Conservation (phyloP, 2,329 filamentous ascomycete species). For the Pyrenophora graminea region DNA sequence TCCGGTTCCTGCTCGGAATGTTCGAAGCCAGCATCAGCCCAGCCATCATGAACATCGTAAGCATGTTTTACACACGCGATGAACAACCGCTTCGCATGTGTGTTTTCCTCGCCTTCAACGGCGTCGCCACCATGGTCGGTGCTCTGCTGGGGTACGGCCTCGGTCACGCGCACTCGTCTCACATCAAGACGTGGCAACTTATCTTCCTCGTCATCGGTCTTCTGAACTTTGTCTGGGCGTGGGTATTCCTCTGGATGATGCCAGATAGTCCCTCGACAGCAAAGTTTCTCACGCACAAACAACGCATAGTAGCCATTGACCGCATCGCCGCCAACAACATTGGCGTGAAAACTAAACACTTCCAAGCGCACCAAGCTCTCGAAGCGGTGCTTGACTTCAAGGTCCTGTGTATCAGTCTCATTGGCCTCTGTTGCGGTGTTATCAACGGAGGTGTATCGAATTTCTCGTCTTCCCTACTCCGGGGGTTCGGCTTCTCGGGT, state of each 20-base stretch:
- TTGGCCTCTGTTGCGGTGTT: conserved; percentile 52
- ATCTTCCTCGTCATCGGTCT: conserved; percentile 47
- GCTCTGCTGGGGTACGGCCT: conserved; percentile 44
- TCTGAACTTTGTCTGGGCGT: conserved; percentile 44
- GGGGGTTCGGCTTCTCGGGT: conserved; percentile 50
- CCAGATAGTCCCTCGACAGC: conserved; percentile 45
- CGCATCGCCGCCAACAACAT: conserved; percentile 49
- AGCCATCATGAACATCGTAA: conserved; percentile 46
- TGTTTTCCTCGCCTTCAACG: conserved; percentile 49
- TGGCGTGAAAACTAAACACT: conserved; percentile 49
- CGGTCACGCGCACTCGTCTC: conserved; percentile 32
- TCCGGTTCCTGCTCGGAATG: conserved; percentile 45
- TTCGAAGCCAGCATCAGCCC: conserved; percentile 44
- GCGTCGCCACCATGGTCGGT: conserved; percentile 46
- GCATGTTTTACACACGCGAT: conserved; percentile 43
- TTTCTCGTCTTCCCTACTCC: conserved; percentile 54
- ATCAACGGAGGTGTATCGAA: conserved; percentile 58
- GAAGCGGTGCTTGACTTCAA: conserved; percentile 50
- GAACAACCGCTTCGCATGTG: conserved; percentile 52
- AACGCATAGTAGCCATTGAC: conserved; percentile 47
- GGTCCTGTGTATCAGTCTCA: conserved; percentile 47
- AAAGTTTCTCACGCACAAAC: conserved; percentile 46
- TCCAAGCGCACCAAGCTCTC: conserved; percentile 44
- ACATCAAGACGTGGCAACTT: conserved; percentile 42
- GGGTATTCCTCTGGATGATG: conserved; percentile 44